phyloP scores from a whole-genome alignment of 768 basidiomycete species.

The Auriscalpium microsporum region DNA sequence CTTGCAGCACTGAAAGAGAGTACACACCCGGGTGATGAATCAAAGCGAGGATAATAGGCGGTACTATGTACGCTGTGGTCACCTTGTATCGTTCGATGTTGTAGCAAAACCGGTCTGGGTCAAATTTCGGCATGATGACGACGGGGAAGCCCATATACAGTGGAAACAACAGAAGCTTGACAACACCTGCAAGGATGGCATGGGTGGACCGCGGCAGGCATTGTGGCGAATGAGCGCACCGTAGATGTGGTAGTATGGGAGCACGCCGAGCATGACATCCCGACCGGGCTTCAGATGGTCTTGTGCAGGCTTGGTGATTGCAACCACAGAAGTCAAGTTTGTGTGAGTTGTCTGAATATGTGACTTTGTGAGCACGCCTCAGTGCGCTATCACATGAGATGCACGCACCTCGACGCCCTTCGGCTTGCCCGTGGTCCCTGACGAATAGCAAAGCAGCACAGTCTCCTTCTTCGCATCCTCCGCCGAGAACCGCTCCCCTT shows the following conservation, averaged over 20 bases:
- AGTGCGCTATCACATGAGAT: background rate
- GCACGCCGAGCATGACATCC: constrained; percentile 52
- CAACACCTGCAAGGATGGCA: constrained; percentile 33
- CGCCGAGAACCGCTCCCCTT: constrained; percentile 51
- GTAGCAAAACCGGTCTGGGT: constrained; percentile 57
- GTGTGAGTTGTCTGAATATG: constrained; percentile 48
- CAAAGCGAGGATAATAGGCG: constrained; percentile 76
- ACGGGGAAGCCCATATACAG: constrained; percentile 41
- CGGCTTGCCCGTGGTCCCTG: constrained; percentile 71
- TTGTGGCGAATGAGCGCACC: constrained; percentile 29
- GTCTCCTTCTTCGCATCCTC: constrained; percentile 45
- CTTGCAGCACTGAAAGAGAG: background rate
- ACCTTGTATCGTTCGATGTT: constrained; percentile 59
- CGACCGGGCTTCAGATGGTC: constrained; percentile 28
- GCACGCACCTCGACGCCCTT: constrained; percentile 49
- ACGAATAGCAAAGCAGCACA: constrained; percentile 51
- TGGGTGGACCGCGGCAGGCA: constrained; percentile 30
- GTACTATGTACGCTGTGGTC: constrained; percentile 55
- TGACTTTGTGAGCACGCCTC: background rate
- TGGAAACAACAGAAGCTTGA: constrained; percentile 56
- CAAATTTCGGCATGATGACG: constrained; percentile 60
- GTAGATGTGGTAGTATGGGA: constrained; percentile 54
- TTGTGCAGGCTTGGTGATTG: constrained; percentile 40
- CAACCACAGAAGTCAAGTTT: constrained; percentile 55
- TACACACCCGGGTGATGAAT: constrained; percentile 56